These are phyloP conservation scores for Tuber magnatum DNA, from an alignment of 495 filamentous ascomycete genomes.

Conservation along the genomic window DNA sequence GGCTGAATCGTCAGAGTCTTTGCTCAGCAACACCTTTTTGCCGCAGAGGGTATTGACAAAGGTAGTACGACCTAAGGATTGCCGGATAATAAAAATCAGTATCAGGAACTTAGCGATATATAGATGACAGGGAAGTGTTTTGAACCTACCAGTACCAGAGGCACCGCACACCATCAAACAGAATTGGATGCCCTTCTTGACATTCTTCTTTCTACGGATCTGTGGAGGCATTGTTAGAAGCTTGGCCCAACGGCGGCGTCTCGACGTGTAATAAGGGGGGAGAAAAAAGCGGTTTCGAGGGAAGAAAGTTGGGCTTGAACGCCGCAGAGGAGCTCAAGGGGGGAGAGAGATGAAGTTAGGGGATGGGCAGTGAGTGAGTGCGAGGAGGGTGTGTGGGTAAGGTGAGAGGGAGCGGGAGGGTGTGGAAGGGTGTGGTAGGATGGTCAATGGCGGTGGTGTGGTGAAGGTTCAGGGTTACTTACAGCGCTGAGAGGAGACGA, in stretches of 20 bases:
- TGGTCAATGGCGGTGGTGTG: constrained; percentile 1
- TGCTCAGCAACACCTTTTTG: constrained; percentile 77
- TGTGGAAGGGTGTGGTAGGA: constrained; percentile 37
- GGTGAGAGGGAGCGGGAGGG: constrained; percentile 29
- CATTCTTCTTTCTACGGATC: constrained; percentile 99
- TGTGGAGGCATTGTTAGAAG: constrained; percentile 43
- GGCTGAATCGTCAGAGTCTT: constrained; percentile 81
- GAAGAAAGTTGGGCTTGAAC: not conserved
- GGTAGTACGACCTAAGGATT: constrained; percentile 73
- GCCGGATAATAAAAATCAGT: constrained; percentile 7
- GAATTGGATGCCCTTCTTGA: constrained; percentile 99
- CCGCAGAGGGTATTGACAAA: constrained; percentile 99
- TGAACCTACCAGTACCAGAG: constrained; percentile 81
- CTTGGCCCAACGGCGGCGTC: not conserved
- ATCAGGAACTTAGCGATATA: constrained; percentile 15
- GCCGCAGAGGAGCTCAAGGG: constrained; percentile 27
- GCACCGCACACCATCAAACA: constrained; percentile 99
- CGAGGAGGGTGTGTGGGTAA: constrained; percentile 32
- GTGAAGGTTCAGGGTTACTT: constrained; percentile 40
- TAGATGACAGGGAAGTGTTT: constrained; percentile 15
- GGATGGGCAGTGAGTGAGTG: constrained; percentile 13
- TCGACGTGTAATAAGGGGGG: not conserved
- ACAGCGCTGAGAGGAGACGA: constrained; percentile 40
- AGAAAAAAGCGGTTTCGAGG: not conserved
- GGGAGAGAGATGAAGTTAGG: constrained; percentile 27